Evolutionary conservation across 345 rosid genomes (phyloP), one percentile per base, ranked within the genome.

Genomic region (Rhodamnia rubescens): DNA sequence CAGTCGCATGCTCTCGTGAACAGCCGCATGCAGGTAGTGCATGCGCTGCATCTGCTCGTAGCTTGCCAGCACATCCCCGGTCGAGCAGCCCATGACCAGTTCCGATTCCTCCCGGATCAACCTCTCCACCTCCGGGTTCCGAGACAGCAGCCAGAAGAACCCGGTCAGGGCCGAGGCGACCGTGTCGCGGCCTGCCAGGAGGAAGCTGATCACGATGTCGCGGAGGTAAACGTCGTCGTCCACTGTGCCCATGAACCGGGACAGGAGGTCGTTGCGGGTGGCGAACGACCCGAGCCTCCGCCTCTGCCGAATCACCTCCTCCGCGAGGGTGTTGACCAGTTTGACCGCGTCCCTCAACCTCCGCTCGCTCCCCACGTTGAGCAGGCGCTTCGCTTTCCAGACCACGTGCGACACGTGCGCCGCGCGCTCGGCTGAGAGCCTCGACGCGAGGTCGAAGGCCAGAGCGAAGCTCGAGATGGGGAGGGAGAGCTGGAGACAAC

Each of bases 131-230:
- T 90, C 85, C 1, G 92, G 94, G 51, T 94, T 85, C 57, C 87
- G 90, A 24, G 91, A 89, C 32, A 93, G 69, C 87, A 95, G 64
- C 94, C 93, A 93, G 84, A 94, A 93, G 81, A 94, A 92, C 64
- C 93, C 90, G 9, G 98, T 94, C 52, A 95, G 86, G 27, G 90
- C 96, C 0, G 96, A 83, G 1, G 95, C 95, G 5, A 94, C 94
- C 24, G 96, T 94, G 91, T 95, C 98, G 2, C 98, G 91, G 50
- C 98, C 98, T 0, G 98, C 98, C 53, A 95, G 87, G 6, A 95
- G 84, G 89, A 95, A 95, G 86, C 95, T 93, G 42, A 94, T 87
- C 15, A 95, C 93, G 26, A 94, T 91, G 81, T 95, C 98, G 20
- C 95, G 80, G 8, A 95, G 93, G 85, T 91, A 93, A 84, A 87